Evolutionary conservation across 2,329 filamentous ascomycete species (phyloP).

Genomic region (Penicillium digitatum): DNA sequence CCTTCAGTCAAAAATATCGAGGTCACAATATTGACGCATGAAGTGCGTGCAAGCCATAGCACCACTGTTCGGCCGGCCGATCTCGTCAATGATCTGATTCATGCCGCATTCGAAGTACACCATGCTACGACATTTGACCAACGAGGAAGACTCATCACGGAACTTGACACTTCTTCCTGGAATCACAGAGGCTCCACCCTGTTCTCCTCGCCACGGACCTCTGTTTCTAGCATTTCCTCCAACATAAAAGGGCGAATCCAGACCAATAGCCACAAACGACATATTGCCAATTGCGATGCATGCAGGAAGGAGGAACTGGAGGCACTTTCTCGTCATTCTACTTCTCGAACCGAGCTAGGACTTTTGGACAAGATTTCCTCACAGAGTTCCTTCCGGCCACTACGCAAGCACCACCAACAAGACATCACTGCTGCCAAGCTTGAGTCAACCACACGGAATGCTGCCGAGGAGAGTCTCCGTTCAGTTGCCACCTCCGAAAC

Average conservation of each 20-base stretch:
- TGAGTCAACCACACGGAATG: not conserved
- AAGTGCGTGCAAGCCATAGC: conserved; percentile 42
- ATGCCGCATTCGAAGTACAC: conserved; percentile 48
- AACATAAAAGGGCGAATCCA: conserved; percentile 21
- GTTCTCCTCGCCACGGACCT: conserved; percentile 20
- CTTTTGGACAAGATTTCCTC: conserved; percentile 14
- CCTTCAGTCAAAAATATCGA: conserved; percentile 37
- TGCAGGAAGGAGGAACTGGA: conserved; percentile 44
- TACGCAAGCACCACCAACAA: not conserved
- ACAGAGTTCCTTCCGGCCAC: not conserved
- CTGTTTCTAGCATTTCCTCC: conserved; percentile 18
- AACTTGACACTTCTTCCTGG: conserved; percentile 36
- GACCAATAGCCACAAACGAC: conserved; percentile 28
- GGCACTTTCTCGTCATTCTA: conserved; percentile 15
- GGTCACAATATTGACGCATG: conserved; percentile 44
- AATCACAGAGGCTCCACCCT: conserved; percentile 27
- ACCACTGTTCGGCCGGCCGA: conserved; percentile 28
- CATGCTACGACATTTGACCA: conserved; percentile 42
- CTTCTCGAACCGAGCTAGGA: conserved; percentile 13
- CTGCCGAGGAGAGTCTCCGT: not conserved
- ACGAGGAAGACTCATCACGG: conserved; percentile 28
- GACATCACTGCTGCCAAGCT: not conserved
- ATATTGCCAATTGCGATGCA: conserved; percentile 51
- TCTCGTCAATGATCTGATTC: conserved; percentile 39
- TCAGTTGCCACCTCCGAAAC: conserved; percentile 5